Evolutionary conservation across 2,329 filamentous ascomycete species (phyloP).

Genomic region (Bipolaris cookei): DNA sequence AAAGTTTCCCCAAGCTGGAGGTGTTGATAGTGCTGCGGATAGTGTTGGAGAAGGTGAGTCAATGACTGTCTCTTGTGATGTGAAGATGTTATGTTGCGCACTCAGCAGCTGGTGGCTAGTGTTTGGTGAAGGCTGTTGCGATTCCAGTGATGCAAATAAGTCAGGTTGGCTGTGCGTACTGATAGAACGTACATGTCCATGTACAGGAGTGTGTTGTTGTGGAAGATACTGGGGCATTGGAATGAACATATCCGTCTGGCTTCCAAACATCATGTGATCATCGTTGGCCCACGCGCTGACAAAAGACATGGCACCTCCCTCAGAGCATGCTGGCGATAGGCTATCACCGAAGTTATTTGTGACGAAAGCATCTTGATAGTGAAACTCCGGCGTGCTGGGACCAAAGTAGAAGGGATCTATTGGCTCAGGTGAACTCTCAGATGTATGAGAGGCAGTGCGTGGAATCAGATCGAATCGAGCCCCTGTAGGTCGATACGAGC

Average conservation of each 20-base stretch:
- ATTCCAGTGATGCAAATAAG: conserved; percentile 36
- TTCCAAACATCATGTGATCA: conserved; percentile 41
- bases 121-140: conserved; percentile 33
- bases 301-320: conserved; percentile 30
- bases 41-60: conserved; percentile 35
- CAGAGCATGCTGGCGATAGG: conserved; percentile 45
- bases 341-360: conserved; percentile 37
- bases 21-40: conserved; percentile 39
- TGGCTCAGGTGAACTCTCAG: conserved; percentile 47
- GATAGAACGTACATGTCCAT: conserved; percentile 35
- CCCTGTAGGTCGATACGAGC: conserved; percentile 39
- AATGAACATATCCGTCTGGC: conserved; percentile 35
- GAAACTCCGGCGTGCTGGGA: conserved; percentile 45
- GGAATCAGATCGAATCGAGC: conserved; percentile 42
- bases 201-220: conserved; percentile 27
- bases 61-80: conserved; percentile 31
- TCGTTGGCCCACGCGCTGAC: conserved; percentile 42
- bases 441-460: conserved; percentile 37
- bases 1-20: conserved; percentile 29
- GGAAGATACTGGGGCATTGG: conserved; percentile 35
- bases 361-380: conserved; percentile 45
- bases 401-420: conserved; percentile 45
- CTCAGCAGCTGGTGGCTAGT: conserved; percentile 34
- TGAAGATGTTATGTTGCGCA: conserved; percentile 32
- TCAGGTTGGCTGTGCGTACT: conserved; percentile 45